Conservation (phyloP, 2,329 filamentous ascomycete genomes). For the Cladosporium sp. region DNA sequence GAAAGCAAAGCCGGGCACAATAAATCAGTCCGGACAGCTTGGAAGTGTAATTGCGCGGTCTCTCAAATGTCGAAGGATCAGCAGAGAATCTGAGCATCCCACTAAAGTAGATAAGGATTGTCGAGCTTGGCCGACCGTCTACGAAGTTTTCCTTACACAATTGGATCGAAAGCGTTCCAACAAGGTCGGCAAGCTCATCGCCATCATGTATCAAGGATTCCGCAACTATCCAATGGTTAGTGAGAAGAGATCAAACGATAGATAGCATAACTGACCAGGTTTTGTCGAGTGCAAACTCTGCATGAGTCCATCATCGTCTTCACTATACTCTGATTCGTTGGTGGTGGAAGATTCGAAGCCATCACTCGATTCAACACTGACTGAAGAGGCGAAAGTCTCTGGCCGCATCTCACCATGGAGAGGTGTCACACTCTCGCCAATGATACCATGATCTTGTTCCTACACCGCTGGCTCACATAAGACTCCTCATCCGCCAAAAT, state of each 20-base stretch:
- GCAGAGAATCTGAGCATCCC: slow-evolving; percentile 8
- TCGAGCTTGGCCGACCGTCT: slow-evolving; percentile 10
- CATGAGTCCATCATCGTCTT: background rate
- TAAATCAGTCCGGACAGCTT: slow-evolving; percentile 13
- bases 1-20: background rate
- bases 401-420: background rate
- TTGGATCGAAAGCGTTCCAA: slow-evolving; percentile 10
- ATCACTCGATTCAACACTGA: background rate
- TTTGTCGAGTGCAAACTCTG: background rate
- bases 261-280: slow-evolving; percentile 1
- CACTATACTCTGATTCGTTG: background rate
- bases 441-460: background rate
- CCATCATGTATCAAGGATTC: background rate
- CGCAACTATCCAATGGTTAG: background rate
- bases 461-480: background rate
- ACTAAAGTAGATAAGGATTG: slow-evolving; percentile 11
- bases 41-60: slow-evolving; percentile 14
- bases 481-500: background rate
- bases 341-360: background rate
- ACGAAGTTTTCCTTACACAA: slow-evolving; percentile 6
- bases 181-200: slow-evolving; percentile 3
- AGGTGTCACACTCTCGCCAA: background rate
- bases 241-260: background rate
- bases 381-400: slow-evolving; percentile 1
- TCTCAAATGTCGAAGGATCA: slow-evolving; percentile 8